phyloP scores from a whole-genome alignment of 495 filamentous ascomycete species.

The Penicillium riverlandense region DNA sequence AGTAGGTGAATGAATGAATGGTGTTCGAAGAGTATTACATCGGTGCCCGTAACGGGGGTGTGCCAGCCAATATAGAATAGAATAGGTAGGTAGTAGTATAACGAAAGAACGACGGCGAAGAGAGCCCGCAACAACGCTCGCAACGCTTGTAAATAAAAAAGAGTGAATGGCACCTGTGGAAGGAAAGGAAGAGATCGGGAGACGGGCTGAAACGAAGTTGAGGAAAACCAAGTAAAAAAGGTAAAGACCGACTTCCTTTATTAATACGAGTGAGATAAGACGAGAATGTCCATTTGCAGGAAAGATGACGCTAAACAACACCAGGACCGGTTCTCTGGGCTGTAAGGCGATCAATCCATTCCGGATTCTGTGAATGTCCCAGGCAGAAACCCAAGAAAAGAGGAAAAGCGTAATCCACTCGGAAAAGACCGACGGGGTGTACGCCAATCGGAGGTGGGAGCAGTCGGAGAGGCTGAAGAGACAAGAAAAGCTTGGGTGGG shows the following conservation, averaged over 20 bases:
- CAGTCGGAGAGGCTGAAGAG: constrained; percentile 1
- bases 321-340: background rate
- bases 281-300: background rate
- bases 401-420: background rate
- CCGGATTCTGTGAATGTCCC: constrained; percentile 6
- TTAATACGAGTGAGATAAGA: background rate
- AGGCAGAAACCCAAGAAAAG: constrained; percentile 7
- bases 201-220: no score
- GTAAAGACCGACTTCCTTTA: no score
- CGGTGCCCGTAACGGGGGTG: no score
- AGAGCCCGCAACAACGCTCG: no score
- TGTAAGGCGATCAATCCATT: constrained; percentile 13
- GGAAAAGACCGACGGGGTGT: constrained; percentile 13
- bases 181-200: no score
- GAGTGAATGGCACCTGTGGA: no score
- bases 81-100: no score
- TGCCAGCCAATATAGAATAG: no score
- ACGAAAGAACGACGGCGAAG: no score
- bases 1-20: background rate
- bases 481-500: constrained; percentile 1
- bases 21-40: no score
- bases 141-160: no score
- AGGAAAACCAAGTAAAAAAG: no score
- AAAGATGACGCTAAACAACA: background rate
- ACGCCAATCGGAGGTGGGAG: constrained; percentile 3